Evolutionary conservation across 345 rosid genomes (phyloP), one percentile per base, ranked within the genome.

Genomic region (Salix arbutifolia): DNA sequence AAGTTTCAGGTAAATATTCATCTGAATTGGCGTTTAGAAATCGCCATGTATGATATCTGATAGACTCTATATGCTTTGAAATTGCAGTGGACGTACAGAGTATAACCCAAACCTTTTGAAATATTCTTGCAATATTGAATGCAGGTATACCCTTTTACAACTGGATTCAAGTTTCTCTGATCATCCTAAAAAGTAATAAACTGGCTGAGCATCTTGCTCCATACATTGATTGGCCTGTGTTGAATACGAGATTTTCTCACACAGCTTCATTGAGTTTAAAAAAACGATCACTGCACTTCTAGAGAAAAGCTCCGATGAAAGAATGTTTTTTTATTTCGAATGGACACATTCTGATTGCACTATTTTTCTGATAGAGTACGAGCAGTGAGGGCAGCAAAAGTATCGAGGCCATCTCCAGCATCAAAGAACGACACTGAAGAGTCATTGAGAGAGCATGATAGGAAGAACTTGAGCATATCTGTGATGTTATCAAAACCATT

Each of bases 401-500:
- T 91, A 61, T 76, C 86, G 44, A 78, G 79, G 35, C 80, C 74
- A 70, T 56, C 73, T 35, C 60, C 33, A 62, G 71, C 78, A 73
- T 9, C 69, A 61, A 76, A 83, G 71, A 73, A 77, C 30, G 86
- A 81, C 17, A 69, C 75, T 18, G 86, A 76, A 26, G 81, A 76
- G 58, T 38, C 82, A 6, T 60, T 76, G 19, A 78, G 67, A 42
- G 67, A 28, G 56, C 50, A 88, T 60, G 84, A 78, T 50, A 84
- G 60, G 37, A 76, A 82, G 65, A 77, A 70, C 75, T 78, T 88
- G 69, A 86, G 91, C 82, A 66, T 82, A 69, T 87, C 89, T 0
- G 89, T 95, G 61, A 79, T 95, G 97, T 78, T 89, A 65, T 93
- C 97, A 5, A 89, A 85, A 74, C 98, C 99, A 65, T 74, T 95